Evolutionary conservation across 2,329 filamentous ascomycete genomes (phyloP), one percentile per base, ranked within the genome.

Genomic region (Epichloe coenophiala): DNA sequence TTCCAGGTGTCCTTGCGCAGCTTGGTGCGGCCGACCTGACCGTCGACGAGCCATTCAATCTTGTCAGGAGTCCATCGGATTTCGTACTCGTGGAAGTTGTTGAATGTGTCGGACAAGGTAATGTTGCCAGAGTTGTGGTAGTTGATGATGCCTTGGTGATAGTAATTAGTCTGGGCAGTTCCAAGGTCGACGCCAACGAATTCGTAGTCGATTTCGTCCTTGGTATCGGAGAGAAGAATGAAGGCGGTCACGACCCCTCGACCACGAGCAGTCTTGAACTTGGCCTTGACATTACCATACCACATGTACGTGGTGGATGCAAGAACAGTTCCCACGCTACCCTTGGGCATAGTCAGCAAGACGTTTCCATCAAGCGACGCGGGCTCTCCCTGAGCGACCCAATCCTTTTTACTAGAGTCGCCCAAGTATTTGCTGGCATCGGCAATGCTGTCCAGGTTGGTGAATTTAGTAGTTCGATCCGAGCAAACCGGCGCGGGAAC

Each of bases 131-230:
- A 83, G 64, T 96, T 87, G 56, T 78, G 72, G 63, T 95, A 97
- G 66, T 91, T 77, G 39, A 88, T 84, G 56, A 96, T 84, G 63
- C 93, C 93, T 71, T 96, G 90, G 71, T 85, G 96, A 71, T 96
- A 98, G 74, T 83, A 98, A 73, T 98, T 98, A 64, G 89, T 93
- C 73, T 98, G 90, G 17, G 85, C 87, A 55, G 76, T 78, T 45
- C 73, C 63, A 55, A 95, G 73, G 62, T 96, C 87, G 43, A 78
- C 78, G 57, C 93, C 93, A 50, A 98, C 78, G 65, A 86, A 97
- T 67, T 98, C 93, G 65, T 88, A 97, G 71, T 98, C 93, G 61
- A 98, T 95, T 69, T 98, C 93, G 63, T 98, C 93, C 76, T 96
- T 95, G 62, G 94, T 86, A 62, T 97, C 91, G 37, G 86, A 90